These are phyloP conservation scores for Vanderwaltozyma polyspora DNA, from an alignment of 805 yeast genomes.

Conservation along the genomic window DNA sequence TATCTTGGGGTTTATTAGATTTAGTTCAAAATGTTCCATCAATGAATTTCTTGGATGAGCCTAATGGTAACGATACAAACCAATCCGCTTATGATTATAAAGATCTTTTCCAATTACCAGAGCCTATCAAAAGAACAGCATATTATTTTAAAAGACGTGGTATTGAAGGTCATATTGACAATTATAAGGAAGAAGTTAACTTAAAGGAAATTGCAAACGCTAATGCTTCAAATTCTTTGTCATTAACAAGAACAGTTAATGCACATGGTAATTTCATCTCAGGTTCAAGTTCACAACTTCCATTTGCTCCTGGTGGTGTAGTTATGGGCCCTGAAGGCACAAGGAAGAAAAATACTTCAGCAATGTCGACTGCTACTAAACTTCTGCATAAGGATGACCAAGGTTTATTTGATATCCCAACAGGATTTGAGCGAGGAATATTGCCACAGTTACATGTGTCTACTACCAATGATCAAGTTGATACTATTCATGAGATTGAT, in stretches of 20 bases:
- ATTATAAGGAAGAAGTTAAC: slow-evolving; percentile 54
- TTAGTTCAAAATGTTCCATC: slow-evolving; percentile 49
- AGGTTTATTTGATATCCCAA: slow-evolving; percentile 77
- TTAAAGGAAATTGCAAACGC: slow-evolving; percentile 33
- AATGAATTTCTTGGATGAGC: slow-evolving; percentile 16
- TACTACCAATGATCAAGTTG: slow-evolving; percentile 10
- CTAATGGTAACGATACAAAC: slow-evolving; percentile 5
- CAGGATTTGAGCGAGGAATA: slow-evolving; percentile 71
- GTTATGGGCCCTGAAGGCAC: slow-evolving; percentile 19
- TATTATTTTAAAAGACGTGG: slow-evolving; percentile 66
- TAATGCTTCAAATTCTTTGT: slow-evolving; percentile 58
- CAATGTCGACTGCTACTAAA: slow-evolving; percentile 13
- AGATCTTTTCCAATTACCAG: slow-evolving; percentile 47
- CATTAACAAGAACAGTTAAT: slow-evolving; percentile 57
- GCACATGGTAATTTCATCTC: slow-evolving; percentile 48
- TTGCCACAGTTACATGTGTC: slow-evolving; percentile 12
- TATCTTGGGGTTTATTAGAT: slow-evolving; percentile 65
- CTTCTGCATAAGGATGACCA: slow-evolving; percentile 52
- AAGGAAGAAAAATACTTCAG: slow-evolving; percentile 11
- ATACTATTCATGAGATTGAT: slow-evolving; percentile 18
- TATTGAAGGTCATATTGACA: slow-evolving; percentile 54
- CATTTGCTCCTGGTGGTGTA: slow-evolving; percentile 91
- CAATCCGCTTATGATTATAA: slow-evolving; percentile 25
- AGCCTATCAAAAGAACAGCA: slow-evolving; percentile 48
- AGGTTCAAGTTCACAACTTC: slow-evolving; percentile 67